A percentile compares a stretch with the other conserved stretches of the same genome.
phyloP scores from a whole-genome alignment of 2,329 filamentous ascomycete genomes.

The Lecanicillium sp. region DNA sequence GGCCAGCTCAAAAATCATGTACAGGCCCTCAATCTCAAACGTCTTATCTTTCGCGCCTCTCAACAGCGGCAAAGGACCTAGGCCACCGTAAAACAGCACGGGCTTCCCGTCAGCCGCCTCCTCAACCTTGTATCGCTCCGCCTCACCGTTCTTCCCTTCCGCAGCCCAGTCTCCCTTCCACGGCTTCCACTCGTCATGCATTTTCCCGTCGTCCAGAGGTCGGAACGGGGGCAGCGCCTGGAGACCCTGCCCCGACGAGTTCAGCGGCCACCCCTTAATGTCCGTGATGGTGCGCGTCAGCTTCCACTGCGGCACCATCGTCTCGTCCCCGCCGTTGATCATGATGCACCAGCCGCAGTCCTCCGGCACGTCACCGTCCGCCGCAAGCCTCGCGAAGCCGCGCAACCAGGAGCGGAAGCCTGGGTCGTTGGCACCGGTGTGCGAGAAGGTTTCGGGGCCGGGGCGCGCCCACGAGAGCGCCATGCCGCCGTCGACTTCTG shows the following conservation, averaged over 20 bases:
- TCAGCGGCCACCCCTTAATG: slow-evolving; percentile 12
- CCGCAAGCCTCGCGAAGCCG: slow-evolving; percentile 14
- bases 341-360: slow-evolving; percentile 19
- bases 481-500: slow-evolving; percentile 11
- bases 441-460: slow-evolving; percentile 14
- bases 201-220: neutral
- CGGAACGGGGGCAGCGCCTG: neutral
- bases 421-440: slow-evolving; percentile 18
- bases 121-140: neutral
- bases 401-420: slow-evolving; percentile 16
- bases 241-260: neutral
- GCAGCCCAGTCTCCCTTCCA: slow-evolving; percentile 7
- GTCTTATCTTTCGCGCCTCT: neutral
- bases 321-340: slow-evolving; percentile 16
- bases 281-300: slow-evolving; percentile 7
- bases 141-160: neutral
- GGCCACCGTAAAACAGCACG: neutral
- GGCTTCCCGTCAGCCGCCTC: neutral
- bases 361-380: slow-evolving; percentile 8
- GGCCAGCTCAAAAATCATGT: neutral
- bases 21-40: neutral
- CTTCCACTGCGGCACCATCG: slow-evolving; percentile 1
- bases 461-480: slow-evolving; percentile 18
- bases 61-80: neutral
- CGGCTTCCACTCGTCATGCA: neutral